Conservation (phyloP, 192 early-diverging fungal genomes). For the Piromyces sp. region DNA sequence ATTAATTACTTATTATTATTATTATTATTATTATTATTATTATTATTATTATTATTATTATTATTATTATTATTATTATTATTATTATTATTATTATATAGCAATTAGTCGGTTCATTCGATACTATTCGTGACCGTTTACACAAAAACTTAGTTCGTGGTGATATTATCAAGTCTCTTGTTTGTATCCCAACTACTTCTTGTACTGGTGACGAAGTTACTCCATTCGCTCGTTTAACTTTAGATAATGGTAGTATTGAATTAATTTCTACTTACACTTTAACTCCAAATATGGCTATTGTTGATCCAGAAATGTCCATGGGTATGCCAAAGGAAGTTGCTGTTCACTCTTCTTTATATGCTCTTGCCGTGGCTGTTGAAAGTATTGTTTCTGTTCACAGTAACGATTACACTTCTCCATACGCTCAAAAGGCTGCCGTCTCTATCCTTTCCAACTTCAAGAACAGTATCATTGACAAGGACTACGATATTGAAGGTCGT, state of each 20-base stretch:
- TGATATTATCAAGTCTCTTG: background rate
- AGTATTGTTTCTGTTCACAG: conserved; percentile 1
- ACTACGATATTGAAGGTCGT: background rate
- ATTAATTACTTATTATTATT: too few species aligned
- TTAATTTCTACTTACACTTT: conserved; percentile 2
- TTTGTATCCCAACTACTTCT: conserved; percentile 2
- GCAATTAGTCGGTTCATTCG: background rate
- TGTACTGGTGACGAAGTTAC: conserved; percentile 5
- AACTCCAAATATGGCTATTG: conserved; percentile 1
- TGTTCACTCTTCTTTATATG: conserved; percentile 1
- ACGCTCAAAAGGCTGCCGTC: background rate
- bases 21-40: too few species aligned
- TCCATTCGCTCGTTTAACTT: conserved; percentile 3
- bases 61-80: too few species aligned
- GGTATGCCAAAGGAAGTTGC: conserved; percentile 1
- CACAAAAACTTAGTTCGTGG: background rate
- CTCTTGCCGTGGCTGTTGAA: conserved; percentile 1
- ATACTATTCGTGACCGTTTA: background rate
- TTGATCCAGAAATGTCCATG: conserved; percentile 4
- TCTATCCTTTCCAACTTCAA: background rate
- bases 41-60: too few species aligned
- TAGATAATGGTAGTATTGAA: conserved; percentile 1
- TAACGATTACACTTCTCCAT: background rate
- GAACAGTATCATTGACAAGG: background rate
- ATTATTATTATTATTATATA: too few species aligned